Conservation (phyloP, 352 stramenopile species). For the Aphanomyces stellatus region DNA sequence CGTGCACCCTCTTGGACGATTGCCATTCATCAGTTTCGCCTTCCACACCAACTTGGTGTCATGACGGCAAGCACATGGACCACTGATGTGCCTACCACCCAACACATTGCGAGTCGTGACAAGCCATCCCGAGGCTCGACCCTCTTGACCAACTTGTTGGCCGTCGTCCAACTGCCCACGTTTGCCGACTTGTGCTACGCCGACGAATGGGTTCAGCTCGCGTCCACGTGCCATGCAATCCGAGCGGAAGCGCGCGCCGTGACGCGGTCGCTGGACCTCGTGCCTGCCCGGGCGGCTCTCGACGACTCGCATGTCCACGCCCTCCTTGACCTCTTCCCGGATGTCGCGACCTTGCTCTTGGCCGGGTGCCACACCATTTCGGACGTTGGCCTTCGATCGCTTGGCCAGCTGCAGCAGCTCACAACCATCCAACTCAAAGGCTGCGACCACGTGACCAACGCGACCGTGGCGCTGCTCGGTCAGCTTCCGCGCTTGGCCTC, state of each 20-base stretch:
- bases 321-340: not conserved
- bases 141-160: no score
- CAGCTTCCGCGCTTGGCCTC: slow-evolving; percentile 30
- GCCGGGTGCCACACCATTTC: not conserved
- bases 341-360: not conserved
- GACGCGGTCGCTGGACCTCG: not conserved
- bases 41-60: no score
- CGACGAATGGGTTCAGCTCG: slow-evolving; percentile 11
- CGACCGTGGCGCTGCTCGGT: slow-evolving; percentile 32
- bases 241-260: not conserved
- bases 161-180: not conserved
- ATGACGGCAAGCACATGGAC: no score
- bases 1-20: no score
- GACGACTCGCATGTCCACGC: not conserved
- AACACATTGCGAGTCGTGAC: no score
- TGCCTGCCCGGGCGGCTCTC: not conserved
- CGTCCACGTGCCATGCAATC: not conserved
- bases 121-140: no score
- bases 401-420: not conserved
- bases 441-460: slow-evolving; percentile 48
- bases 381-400: not conserved
- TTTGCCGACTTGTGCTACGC: not conserved
- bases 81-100: no score
- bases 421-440: slow-evolving; percentile 42
- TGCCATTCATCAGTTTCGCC: no score